Evolutionary conservation across 176 grass and related monocot species (phyloP).

Genomic region (Triticum timopheevii): DNA sequence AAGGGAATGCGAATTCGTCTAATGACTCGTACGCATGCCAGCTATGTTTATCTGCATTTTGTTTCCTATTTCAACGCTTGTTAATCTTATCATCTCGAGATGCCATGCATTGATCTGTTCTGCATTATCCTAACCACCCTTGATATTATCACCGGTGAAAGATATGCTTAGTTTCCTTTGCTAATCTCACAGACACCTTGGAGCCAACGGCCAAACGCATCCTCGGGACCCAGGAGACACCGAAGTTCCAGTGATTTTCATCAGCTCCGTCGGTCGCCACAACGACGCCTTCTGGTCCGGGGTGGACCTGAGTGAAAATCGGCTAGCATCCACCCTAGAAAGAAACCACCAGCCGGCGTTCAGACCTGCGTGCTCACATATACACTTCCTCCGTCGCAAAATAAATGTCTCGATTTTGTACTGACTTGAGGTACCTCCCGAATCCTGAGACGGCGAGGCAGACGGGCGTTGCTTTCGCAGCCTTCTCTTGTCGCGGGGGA

Average conservation of each 20-base stretch:
- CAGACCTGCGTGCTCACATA: neutral
- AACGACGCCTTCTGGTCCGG: neutral
- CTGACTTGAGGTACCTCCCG: too few relatives aligned
- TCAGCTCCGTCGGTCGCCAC: neutral
- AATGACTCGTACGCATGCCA: neutral
- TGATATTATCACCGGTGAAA: neutral
- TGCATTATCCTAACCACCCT: too few relatives aligned
- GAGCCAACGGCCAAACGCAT: neutral
- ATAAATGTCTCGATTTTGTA: too few relatives aligned
- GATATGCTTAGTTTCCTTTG: neutral
- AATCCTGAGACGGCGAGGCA: neutral
- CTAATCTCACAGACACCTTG: neutral
- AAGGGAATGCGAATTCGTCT: too few relatives aligned
- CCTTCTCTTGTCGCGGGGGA: neutral
- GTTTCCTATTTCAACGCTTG: too few relatives aligned
- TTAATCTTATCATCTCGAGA: too few relatives aligned
- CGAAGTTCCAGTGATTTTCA: conserved; percentile 22
- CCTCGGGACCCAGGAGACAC: neutral
- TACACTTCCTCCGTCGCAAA: neutral
- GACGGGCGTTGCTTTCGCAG: neutral
- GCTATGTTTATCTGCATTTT: neutral
- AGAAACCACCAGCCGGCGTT: neutral
- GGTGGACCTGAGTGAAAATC: neutral
- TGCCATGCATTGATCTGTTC: too few relatives aligned
- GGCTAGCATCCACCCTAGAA: too few relatives aligned